Percentiles rank a stretch among this genome's conserved stretches.
These are phyloP conservation scores for Mikania micrantha DNA, from an alignment of 129 eudicot species.

Conservation along the genomic window DNA sequence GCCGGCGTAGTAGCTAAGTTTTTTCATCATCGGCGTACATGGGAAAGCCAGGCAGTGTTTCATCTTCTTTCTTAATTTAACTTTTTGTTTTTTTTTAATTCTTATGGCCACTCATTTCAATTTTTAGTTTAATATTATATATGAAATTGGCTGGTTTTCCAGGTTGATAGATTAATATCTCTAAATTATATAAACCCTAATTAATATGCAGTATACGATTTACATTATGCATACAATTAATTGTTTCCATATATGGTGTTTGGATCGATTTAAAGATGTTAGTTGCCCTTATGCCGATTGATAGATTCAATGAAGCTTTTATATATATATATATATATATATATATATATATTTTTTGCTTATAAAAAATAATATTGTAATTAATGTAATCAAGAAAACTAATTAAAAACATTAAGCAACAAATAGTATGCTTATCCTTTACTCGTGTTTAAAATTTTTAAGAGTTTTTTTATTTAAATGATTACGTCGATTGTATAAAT, in stretches of 20 bases:
- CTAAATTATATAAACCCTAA: not conserved
- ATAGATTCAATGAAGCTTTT: too few species aligned
- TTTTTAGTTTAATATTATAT: not conserved
- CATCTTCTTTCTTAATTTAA: constrained; percentile 7
- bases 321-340: too few species aligned
- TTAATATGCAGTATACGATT: not conserved
- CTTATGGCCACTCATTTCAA: not conserved
- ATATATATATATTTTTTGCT: too few species aligned
- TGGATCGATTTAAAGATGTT: too few species aligned
- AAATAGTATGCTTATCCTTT: constrained; percentile 22
- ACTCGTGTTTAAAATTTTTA: too few species aligned
- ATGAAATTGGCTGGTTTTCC: constrained; percentile 23
- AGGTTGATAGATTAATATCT: constrained; percentile 2
- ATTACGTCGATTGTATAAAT: not conserved
- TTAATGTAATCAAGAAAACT: not conserved
- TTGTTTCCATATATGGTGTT: not conserved
- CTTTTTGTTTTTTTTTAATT: not conserved
- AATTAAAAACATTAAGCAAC: constrained; percentile 11
- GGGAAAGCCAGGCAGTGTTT: constrained; percentile 78
- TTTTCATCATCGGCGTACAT: constrained; percentile 58
- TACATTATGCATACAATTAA: not conserved
- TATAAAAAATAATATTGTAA: too few species aligned
- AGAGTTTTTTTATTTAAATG: too few species aligned
- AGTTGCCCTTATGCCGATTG: too few species aligned
- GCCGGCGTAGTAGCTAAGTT: constrained; percentile 3